Base-by-base conservation (phyloP, 768 basidiomycete genomes). In the Cytidiella melzeri region DNA sequence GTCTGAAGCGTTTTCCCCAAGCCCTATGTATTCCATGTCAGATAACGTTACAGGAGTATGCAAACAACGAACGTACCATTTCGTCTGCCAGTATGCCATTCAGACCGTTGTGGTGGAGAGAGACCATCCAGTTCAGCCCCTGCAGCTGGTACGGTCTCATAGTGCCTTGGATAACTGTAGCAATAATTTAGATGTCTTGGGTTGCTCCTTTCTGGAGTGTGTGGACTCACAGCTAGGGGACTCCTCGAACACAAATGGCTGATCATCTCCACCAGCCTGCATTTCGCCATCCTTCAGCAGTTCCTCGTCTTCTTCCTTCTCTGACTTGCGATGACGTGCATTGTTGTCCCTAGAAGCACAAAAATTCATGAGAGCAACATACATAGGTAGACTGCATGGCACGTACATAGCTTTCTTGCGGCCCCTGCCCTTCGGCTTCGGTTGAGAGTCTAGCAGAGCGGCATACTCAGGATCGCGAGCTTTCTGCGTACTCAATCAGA, bases 261-360 rank as follows among this genome's bases (percentile, higher is more conserved):
- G 87, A 57, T 96, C 92, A 55, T 85, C 82, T 2, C 89, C 90
- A 50, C 83, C 86, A 7, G 78, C 81, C 15, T 80, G 87, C 30
- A 83, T 73, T 57, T 91, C 89, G 5, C 85, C 87, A 41, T 90
- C 90, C 61, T 92, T 89, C 37, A 98, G 67, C 60, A 99, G 60
- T 67, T 99, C 95, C 55, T 95, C 93, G 47, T 98, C 96, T 65
- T 98, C 96, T 61, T 99, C 96, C 68, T 96, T 96, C 67, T 99
- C 96, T 0, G 91, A 93, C 66, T 93, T 96, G 47, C 95, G 81
- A 61, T 93, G 92, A 9, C 94, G 85, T 23, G 85, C 77, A 43
- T 65, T 82, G 43, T 83, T 79, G 54, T 89, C 91, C 46, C 87
- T 92, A 56, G 13, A 42, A 18, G 34, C 18, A 41, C 12, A 50